A percentile compares a stretch with the other conserved stretches of the same genome.
Conservation (phyloP, 768 basidiomycete species). For the Boletus vinaceobasis region DNA sequence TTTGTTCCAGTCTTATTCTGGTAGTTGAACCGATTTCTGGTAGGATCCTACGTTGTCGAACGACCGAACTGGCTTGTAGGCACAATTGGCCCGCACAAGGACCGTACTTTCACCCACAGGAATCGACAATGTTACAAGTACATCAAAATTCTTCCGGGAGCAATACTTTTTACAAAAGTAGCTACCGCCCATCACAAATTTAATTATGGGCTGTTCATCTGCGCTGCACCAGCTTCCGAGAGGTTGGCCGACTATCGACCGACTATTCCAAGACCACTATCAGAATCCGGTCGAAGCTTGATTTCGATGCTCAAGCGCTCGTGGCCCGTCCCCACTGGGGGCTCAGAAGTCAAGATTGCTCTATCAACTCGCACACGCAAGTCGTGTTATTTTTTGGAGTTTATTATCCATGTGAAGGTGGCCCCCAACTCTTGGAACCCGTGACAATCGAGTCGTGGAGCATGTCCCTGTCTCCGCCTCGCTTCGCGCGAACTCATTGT, state of each 20-base stretch:
- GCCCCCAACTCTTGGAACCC: not conserved
- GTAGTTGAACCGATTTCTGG: not conserved
- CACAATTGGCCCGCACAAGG: not conserved
- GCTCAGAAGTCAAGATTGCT: not conserved
- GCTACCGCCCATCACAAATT: not conserved
- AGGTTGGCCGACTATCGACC: not conserved
- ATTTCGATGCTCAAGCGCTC: not conserved
- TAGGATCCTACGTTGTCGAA: not conserved
- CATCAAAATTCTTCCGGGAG: not conserved
- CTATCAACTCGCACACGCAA: not conserved
- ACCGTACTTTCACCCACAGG: not conserved
- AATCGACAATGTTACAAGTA: not conserved
- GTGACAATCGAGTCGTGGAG: not conserved
- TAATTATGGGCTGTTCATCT: not conserved
- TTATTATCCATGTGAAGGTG: constrained; percentile 5
- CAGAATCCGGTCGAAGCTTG: not conserved
- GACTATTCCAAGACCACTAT: not conserved
- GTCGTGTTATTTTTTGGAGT: not conserved
- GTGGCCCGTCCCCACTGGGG: too few relatives aligned
- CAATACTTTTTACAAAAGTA: not conserved
- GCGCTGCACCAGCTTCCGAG: not conserved
- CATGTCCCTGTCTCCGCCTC: not conserved
- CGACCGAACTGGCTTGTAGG: too few relatives aligned
- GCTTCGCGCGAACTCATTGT: not conserved
- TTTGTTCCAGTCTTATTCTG: not conserved